These are phyloP conservation scores for Byssothecium circinans DNA, from an alignment of 2,329 filamentous ascomycete genomes.

Conservation along the genomic window DNA sequence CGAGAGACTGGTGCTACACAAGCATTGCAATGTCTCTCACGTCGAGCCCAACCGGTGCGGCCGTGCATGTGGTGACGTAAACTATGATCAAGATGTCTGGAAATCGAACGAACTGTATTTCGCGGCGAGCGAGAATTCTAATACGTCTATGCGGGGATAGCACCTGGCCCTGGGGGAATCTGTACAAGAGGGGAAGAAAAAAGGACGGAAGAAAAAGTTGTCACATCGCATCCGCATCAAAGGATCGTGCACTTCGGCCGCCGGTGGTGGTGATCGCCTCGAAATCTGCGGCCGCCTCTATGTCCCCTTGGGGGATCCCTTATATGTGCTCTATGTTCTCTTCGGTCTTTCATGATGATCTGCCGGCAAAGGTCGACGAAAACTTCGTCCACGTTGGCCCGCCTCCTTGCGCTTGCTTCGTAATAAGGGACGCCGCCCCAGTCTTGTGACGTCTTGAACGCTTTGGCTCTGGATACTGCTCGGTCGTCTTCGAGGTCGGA, in stretches of 20 bases:
- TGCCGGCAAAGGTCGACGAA: constrained; percentile 84
- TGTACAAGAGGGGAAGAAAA: constrained; percentile 4
- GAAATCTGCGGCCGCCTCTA: not conserved
- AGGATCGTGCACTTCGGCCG: constrained; percentile 18
- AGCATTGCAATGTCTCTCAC: too few relatives aligned
- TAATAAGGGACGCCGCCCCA: constrained; percentile 91
- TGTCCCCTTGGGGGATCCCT: constrained; percentile 2
- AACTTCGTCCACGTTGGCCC: constrained; percentile 87
- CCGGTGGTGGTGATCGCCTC: not conserved
- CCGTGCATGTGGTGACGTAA: too few relatives aligned
- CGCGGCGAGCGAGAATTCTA: constrained; percentile 14
- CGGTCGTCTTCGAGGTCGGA: constrained; percentile 86
- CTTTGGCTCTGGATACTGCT: constrained; percentile 73
- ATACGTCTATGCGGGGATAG: constrained; percentile 17
- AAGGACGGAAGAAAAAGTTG: constrained; percentile 2
- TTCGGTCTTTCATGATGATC: constrained; percentile 74
- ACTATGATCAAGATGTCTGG: too few relatives aligned
- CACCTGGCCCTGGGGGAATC: constrained; percentile 5
- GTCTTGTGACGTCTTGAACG: constrained; percentile 80
- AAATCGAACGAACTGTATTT: constrained; percentile 1
- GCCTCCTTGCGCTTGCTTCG: constrained; percentile 79
- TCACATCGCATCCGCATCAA: constrained; percentile 10
- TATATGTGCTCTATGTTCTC: constrained; percentile 18
- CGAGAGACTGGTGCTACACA: too few relatives aligned
- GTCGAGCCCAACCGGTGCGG: too few relatives aligned